phyloP scores from a whole-genome alignment of 495 filamentous ascomycete species.

The Hypoxylon intermedium region DNA sequence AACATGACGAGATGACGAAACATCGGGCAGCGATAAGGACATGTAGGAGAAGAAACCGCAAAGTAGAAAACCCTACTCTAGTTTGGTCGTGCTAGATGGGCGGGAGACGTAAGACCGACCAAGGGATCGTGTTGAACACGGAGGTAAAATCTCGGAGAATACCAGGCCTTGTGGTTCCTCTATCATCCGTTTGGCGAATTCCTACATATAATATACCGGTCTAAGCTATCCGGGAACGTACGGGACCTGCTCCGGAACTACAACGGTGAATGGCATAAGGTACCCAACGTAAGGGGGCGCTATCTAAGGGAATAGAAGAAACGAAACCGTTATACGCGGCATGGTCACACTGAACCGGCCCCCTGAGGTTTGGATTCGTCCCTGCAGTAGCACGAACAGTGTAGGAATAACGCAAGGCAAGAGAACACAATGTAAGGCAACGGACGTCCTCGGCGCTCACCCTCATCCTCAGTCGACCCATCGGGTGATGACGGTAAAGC shows the following conservation, averaged over 20 bases:
- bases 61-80: too few species aligned
- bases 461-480: constrained; percentile 4
- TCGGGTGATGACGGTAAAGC: not conserved
- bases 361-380: not conserved
- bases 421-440: not conserved
- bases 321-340: constrained; percentile 11
- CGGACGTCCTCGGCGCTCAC: not conserved
- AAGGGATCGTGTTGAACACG: not conserved
- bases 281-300: too few species aligned
- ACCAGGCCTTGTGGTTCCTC: too few species aligned
- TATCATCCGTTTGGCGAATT: too few species aligned
- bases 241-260: constrained; percentile 14
- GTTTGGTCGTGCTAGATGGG: not conserved
- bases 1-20: constrained; percentile 1
- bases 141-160: constrained; percentile 9
- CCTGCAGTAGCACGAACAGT: constrained; percentile 15
- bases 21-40: constrained; percentile 6
- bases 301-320: not conserved
- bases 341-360: constrained; percentile 1
- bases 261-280: too few species aligned
- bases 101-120: not conserved
- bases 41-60: constrained; percentile 1
- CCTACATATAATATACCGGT: too few species aligned
- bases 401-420: not conserved
- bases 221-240: constrained; percentile 9